Evolutionary conservation across 306 rosid genomes (phyloP).

Genomic region (Gynostemma pentaphyllum): DNA sequence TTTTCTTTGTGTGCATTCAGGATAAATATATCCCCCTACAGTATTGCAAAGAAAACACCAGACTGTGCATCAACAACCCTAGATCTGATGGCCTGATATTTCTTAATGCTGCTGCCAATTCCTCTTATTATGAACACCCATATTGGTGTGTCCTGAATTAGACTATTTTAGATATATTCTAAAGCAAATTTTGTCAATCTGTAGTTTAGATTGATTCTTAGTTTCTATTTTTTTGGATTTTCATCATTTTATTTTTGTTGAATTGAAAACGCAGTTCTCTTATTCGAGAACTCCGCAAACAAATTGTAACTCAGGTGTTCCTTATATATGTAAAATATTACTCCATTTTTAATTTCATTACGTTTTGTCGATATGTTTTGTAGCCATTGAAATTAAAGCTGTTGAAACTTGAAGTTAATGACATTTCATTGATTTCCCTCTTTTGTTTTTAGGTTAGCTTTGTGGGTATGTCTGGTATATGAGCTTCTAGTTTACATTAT

Average conservation of each 20-base stretch:
- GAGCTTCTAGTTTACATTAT: too few species aligned
- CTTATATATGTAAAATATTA: slow-evolving; percentile 8
- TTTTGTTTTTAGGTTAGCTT: too few species aligned
- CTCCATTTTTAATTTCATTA: not conserved
- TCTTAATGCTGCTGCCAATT: slow-evolving; percentile 8
- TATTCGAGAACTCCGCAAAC: not conserved
- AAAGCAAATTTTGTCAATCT: slow-evolving; percentile 11
- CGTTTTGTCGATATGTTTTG: too few species aligned
- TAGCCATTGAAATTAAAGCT: too few species aligned
- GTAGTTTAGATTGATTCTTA: slow-evolving; percentile 9
- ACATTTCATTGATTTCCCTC: too few species aligned
- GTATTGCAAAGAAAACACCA: slow-evolving; percentile 30
- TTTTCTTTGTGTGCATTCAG: slow-evolving; percentile 21
- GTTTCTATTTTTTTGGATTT: not conserved
- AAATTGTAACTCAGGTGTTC: not conserved
- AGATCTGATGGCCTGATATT: slow-evolving; percentile 29
- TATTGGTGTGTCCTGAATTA: slow-evolving; percentile 13
- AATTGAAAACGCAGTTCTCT: slow-evolving; percentile 4
- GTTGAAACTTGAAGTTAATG: too few species aligned
- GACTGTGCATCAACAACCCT: slow-evolving; percentile 32
- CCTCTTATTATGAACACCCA: not conserved
- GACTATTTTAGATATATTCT: not conserved
- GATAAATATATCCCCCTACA: slow-evolving; percentile 45
- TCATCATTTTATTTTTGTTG: not conserved
- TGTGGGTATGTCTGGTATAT: too few species aligned